phyloP scores from a whole-genome alignment of 441 rosid genomes.

The Pelargonium citronellum region DNA sequence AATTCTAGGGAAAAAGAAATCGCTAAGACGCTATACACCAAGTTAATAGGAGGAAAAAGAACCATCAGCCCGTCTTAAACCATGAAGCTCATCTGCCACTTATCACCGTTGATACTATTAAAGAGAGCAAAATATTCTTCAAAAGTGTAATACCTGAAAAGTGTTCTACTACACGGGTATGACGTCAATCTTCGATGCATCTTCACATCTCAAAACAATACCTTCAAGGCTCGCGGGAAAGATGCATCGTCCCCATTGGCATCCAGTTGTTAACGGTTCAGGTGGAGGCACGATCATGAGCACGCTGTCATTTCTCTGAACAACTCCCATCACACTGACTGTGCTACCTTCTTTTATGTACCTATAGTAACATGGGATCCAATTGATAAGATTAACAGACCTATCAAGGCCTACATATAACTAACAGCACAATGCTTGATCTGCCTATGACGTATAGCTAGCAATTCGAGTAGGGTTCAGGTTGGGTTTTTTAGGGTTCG shows the following conservation, averaged over 20 bases:
- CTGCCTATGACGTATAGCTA: no score
- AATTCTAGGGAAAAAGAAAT: no score
- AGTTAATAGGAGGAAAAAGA: no score
- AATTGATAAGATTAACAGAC: background rate
- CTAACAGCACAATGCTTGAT: no score
- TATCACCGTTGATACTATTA: conserved; percentile 9
- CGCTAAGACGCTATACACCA: no score
- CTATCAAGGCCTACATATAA: no score
- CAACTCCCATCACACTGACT: conserved; percentile 95
- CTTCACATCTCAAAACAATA: conserved; percentile 91
- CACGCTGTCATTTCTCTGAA: conserved; percentile 92
- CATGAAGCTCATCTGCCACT: no score
- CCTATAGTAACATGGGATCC: conserved; percentile 30
- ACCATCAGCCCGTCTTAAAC: no score
- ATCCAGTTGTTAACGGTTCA: conserved; percentile 82
- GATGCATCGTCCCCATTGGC: conserved; percentile 80
- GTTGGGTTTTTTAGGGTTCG: no score
- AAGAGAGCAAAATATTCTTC: conserved; percentile 7
- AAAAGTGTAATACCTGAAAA: background rate
- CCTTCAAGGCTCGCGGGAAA: conserved; percentile 95
- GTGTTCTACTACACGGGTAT: conserved; percentile 63
- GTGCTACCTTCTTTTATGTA: conserved; percentile 98
- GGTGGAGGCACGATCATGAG: conserved; percentile 94
- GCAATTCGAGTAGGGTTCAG: no score
- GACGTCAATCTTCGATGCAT: conserved; percentile 85